Conservation (phyloP, 306 rosid species). For the Prunus armeniaca region DNA sequence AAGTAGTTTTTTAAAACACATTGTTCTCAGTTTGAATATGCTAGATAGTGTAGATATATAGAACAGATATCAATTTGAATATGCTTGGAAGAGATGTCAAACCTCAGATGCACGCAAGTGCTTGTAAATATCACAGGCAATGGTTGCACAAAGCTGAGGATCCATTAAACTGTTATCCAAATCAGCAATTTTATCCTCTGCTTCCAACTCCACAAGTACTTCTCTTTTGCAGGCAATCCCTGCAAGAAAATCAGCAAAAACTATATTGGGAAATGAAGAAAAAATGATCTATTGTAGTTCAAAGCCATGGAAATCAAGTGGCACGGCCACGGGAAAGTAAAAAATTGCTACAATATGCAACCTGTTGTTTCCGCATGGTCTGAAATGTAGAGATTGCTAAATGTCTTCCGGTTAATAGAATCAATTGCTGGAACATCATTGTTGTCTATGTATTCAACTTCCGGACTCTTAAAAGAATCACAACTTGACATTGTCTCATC, state of each 20-base stretch:
- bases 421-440: slow-evolving; percentile 57
- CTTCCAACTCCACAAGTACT: slow-evolving; percentile 54
- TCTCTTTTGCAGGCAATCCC: slow-evolving; percentile 67
- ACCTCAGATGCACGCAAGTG: slow-evolving; percentile 94
- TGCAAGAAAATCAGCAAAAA: slow-evolving; percentile 32
- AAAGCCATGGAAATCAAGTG: neutral
- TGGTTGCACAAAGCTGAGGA: slow-evolving; percentile 84
- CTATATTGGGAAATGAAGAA: neutral
- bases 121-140: slow-evolving; percentile 95
- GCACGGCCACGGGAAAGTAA: neutral
- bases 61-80: neutral
- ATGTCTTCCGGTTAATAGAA: slow-evolving; percentile 69
- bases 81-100: neutral
- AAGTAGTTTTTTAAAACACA: no score
- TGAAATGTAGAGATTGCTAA: slow-evolving; percentile 64
- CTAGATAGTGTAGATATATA: neutral
- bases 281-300: neutral
- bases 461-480: slow-evolving; percentile 85
- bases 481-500: slow-evolving; percentile 86
- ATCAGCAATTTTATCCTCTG: slow-evolving; percentile 47
- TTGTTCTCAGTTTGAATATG: no score
- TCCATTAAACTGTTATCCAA: slow-evolving; percentile 65
- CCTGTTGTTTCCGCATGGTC: slow-evolving; percentile 53
- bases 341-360: slow-evolving; percentile 2
- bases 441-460: slow-evolving; percentile 76